Evolutionary conservation across 495 filamentous ascomycete species (phyloP), one percentile per base, ranked within the genome.

Genomic region (Hypoxylon rickii): DNA sequence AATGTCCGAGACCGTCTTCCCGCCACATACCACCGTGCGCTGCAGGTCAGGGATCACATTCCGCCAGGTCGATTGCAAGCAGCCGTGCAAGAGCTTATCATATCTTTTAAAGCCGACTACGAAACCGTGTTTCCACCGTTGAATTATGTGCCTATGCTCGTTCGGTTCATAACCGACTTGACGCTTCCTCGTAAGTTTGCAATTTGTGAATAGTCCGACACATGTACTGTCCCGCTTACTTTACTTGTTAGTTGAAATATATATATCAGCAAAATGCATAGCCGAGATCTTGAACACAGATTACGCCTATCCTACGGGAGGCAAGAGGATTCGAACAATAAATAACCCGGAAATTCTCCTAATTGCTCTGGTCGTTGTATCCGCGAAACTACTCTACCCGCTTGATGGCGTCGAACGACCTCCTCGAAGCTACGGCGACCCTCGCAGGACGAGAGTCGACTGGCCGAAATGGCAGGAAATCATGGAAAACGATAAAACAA

Each of bases 321-420:
- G 69, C 16, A 43, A 51, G 18, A 59, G 52, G 44, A 61, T 66
- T 15, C 55, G 65, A 60, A 48, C 69, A 22, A 55, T 79, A 71
- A 61, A 71, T 64, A 55, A 80, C n/a, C 94, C 94, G 0, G 94
- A 97, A 64, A 71, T 87, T 2, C 79, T 87, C 34, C 66, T 97
- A 0, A 77, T 89, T 40, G 76, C 83, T 15, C 70, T 92, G 4
- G 63, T 96, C n/a, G 74, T 96, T 3, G 79, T 96, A 17, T 82
- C 86, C 7, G 83, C 86, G 5, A 97, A 97, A 64, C 69, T 95
- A 3, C 69, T 85, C 16, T 90, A 89, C 64, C 89, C 92, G 0
- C 81, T 96, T 26, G 89, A 94, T 65, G 73, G 74, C 11, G 52
- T 83, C 7, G 66, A 78, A 42, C 77, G 87, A 15, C 73, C 79